Percentiles rank a stretch among this genome's conserved stretches.
Evolutionary conservation across 352 stramenopile species (phyloP).

Genomic region (Globisporangium middletonii): DNA sequence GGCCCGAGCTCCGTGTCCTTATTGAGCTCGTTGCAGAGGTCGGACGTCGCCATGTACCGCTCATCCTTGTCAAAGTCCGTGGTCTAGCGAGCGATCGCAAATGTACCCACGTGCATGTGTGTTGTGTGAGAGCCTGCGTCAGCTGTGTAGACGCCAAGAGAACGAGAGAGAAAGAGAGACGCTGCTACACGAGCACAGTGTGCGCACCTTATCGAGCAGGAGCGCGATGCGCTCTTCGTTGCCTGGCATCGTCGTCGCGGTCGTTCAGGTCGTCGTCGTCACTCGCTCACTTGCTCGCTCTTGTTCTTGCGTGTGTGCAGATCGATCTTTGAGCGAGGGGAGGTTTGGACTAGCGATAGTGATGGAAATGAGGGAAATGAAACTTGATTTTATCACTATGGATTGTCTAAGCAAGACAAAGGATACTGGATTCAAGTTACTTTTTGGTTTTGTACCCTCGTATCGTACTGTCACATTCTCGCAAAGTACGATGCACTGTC

Average conservation of each 20-base stretch:
- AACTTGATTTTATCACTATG: no score
- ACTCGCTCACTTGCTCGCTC: background rate
- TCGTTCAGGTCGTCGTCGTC: background rate
- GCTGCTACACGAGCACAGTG: background rate
- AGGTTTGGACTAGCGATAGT: no score
- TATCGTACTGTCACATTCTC: no score
- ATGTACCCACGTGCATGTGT: background rate
- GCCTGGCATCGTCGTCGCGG: conserved; percentile 33
- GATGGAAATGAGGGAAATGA: no score
- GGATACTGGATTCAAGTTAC: no score
- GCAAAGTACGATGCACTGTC: no score
- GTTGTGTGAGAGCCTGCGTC: background rate
- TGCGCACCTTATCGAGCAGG: conserved; percentile 72
- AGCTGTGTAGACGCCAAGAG: background rate
- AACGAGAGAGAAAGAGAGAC: background rate
- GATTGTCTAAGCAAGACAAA: no score
- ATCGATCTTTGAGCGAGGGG: background rate
- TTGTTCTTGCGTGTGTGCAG: no score
- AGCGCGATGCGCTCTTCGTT: conserved; percentile 77
- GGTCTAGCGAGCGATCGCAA: conserved; percentile 28
- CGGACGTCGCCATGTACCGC: conserved; percentile 99
- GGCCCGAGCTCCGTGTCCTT: conserved; percentile 89
- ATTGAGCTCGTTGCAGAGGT: conserved; percentile 95
- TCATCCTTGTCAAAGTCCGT: conserved; percentile 96
- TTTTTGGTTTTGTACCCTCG: no score